Evolutionary conservation across 2,329 filamentous ascomycete species (phyloP).

Genomic region (Colletotrichum spaethianum): DNA sequence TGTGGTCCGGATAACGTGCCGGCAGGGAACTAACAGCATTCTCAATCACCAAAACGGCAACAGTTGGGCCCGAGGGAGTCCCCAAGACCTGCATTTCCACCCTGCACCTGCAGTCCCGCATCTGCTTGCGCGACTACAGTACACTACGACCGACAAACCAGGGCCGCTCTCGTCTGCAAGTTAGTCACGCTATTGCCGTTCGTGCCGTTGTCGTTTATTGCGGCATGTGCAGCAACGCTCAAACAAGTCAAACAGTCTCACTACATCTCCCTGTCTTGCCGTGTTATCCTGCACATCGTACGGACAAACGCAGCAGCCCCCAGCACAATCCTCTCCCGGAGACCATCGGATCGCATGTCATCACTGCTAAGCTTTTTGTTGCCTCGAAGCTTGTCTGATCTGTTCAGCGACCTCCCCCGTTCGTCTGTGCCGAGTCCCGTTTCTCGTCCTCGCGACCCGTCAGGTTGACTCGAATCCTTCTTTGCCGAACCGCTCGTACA

Average conservation of each 20-base stretch:
- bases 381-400: slow-evolving; percentile 41
- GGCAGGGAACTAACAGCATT: slow-evolving; percentile 10
- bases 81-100: slow-evolving; percentile 1
- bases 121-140: not conserved
- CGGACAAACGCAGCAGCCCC: not conserved
- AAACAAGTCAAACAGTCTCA: slow-evolving; percentile 3
- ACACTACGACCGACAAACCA: not conserved
- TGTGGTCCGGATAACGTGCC: not conserved
- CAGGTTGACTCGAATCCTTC: not conserved
- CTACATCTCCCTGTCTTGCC: slow-evolving; percentile 10
- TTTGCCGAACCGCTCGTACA: not conserved
- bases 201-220: slow-evolving; percentile 30
- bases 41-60: slow-evolving; percentile 24
- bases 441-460: not conserved
- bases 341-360: slow-evolving; percentile 28
- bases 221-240: slow-evolving; percentile 5
- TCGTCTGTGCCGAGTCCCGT: slow-evolving; percentile 21
- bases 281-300: slow-evolving; percentile 12
- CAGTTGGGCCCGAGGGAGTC: not conserved
- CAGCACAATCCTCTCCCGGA: slow-evolving; percentile 6
- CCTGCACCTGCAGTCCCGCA: slow-evolving; percentile 8
- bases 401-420: slow-evolving; percentile 22
- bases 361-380: slow-evolving; percentile 39
- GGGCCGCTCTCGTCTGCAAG: slow-evolving; percentile 26
- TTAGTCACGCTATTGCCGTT: slow-evolving; percentile 27